Base-by-base conservation (phyloP, 805 yeast genomes). In the Ascoidea rubescens region DNA sequence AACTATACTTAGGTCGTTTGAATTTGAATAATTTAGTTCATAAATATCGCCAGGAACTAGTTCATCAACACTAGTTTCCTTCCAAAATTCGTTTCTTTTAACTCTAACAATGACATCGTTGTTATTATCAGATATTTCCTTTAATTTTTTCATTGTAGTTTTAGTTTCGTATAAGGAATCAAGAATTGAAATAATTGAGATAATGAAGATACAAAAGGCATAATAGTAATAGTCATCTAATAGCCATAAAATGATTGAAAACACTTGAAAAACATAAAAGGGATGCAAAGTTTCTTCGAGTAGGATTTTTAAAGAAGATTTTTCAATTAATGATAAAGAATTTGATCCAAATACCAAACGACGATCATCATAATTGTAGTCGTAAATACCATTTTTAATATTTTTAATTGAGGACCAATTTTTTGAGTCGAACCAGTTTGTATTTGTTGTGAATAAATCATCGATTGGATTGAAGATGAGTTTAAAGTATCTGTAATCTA, bases 41-140 rank as follows among this genome's bases (percentile, higher is more conserved):
- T 83, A 89, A 1, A 93, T 78, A 65, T 93, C 99, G 50, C 99
- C 99, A 0, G 98, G 98, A 1, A 93, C 97, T 37, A 93, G 72
- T 47, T 87, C 93, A 10, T 74, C 72, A 0, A 96, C 84, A 44
- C 77, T 74, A 1, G 84, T 71, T 58, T 83, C 89, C 50, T 81
- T 84, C 99, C 97, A 91, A 65, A 87, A 93, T 10, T 84, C 96
- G 61, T 87, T 89, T 64, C 98, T 80, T 75, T 90, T 81, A 1
- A 87, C 97, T 59, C 97, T 77, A 5, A 90, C 86, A 59, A 83
- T 82, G 5, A 56, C 55, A 43, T 53, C 50, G 30, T 51, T 55
- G 43, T 55, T 53, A 5, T 52, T 43, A 54, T 71, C 71, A 0
- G 96, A 84, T 55, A 93, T 77, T 45, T 81, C 83, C 49, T 84